Evolutionary conservation across 306 rosid species (phyloP), one percentile per base, ranked within the genome.

Genomic region (Acacia confusa): DNA sequence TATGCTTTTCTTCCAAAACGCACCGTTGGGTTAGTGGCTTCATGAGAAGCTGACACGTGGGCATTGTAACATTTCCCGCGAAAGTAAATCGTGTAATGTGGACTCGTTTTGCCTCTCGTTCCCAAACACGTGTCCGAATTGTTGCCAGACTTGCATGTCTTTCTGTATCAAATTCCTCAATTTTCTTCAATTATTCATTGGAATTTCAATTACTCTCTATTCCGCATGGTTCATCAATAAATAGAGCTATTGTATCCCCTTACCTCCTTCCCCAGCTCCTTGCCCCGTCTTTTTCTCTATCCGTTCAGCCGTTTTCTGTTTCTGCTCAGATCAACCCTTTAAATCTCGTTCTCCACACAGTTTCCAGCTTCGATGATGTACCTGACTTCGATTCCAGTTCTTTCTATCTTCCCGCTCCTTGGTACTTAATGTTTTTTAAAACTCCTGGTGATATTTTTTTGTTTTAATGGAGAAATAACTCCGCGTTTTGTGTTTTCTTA

Each of bases 151-250:
- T 53, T 95, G 92, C 43, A 64, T 95, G 0, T 94, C 92, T 36
- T 93, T 95, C 89, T 25, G 87, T 16, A 91, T 95, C 47, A 95
- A 93, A 74, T 84, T 88, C 78, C 87, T 93, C 16, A 92, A 89
- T 85, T 93, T 93, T 30, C 91, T 95, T 84, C 99, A 93, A 88
- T 92, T 92, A 64, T 95, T 95, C 81, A 79, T 93, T 30, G 97
- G 98, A 24, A 75, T 92, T 25, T 91, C 96, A 43, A 89, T 95
- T 78, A 25, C 93, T 12, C 80, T 95, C 79, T 93, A 95, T 81
- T 93, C 98, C 13, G 27, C 80, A 78, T 95, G 98, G 98, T 89
- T 95, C 91, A 84, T 93, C 75, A 79, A 93, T 73, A 93, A 91
- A 69, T 93, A 94, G 97, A 83, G 81, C 44, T 84, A 89, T 28